Conservation (phyloP, 768 basidiomycete genomes). For the Macrolepiota fuliginosa region DNA sequence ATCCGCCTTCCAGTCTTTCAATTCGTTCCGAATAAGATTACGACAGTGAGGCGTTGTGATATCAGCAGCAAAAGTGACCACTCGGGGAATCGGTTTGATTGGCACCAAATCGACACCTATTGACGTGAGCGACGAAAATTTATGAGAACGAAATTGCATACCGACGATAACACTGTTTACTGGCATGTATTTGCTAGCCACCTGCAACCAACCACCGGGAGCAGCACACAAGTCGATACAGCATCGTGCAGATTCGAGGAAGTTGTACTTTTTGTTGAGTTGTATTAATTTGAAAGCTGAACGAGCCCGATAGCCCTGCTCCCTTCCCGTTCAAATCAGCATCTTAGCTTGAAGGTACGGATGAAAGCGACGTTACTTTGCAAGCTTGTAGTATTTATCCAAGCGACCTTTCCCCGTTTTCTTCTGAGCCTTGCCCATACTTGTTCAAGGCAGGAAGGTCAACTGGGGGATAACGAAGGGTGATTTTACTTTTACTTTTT, state of each 20-base stretch:
- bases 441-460: constrained; percentile 5
- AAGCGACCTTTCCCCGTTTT: constrained; percentile 96
- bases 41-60: constrained; percentile 94
- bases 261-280: constrained; percentile 95
- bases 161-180: constrained; percentile 89
- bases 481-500: not conserved
- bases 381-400: constrained; percentile 97
- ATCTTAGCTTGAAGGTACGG: constrained; percentile 7
- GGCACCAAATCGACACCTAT: constrained; percentile 93
- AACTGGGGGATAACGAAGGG: constrained; percentile 11
- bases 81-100: constrained; percentile 93
- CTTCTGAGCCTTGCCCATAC: constrained; percentile 82
- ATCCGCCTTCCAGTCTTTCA: constrained; percentile 99
- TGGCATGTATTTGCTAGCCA: constrained; percentile 97
- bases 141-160: constrained; percentile 30
- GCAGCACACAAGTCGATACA: constrained; percentile 98
- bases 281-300: constrained; percentile 99
- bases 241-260: constrained; percentile 86
- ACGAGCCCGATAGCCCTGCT: constrained; percentile 99
- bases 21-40: constrained; percentile 75
- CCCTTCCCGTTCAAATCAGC: constrained; percentile 45
- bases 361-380: constrained; percentile 54
- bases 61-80: constrained; percentile 88
- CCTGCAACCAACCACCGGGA: constrained; percentile 98
- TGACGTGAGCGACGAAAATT: constrained; percentile 6